A percentile compares a stretch with the other conserved stretches of the same genome.
Evolutionary conservation across 2,329 filamentous ascomycete genomes (phyloP).

Genomic region (Pseudocercospora fuligena): DNA sequence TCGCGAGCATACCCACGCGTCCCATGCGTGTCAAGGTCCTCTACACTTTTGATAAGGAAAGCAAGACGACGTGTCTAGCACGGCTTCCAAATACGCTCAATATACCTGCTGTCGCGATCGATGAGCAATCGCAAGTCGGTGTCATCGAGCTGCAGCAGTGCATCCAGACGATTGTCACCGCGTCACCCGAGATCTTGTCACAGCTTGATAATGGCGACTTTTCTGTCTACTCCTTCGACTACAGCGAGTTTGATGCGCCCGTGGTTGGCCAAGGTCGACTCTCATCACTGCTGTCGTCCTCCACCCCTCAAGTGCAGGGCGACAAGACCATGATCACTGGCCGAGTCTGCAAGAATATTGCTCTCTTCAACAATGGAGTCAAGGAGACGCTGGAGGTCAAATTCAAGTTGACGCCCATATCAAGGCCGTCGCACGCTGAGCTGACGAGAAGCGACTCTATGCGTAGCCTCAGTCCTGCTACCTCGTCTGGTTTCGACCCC

Average conservation of each 20-base stretch:
- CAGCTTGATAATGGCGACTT: slow-evolving; percentile 75
- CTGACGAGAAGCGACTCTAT: slow-evolving; percentile 64
- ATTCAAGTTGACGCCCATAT: slow-evolving; percentile 79
- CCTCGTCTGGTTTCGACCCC: slow-evolving; percentile 67
- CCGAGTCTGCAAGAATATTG: slow-evolving; percentile 84
- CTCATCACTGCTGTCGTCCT: slow-evolving; percentile 75
- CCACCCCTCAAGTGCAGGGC: slow-evolving; percentile 62
- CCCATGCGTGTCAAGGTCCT: slow-evolving; percentile 81
- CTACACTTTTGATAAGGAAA: slow-evolving; percentile 91
- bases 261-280: slow-evolving; percentile 95
- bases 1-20: slow-evolving; percentile 44
- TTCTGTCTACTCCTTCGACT: slow-evolving; percentile 96
- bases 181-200: slow-evolving; percentile 84
- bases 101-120: slow-evolving; percentile 79
- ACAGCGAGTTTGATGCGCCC: slow-evolving; percentile 90
- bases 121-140: slow-evolving; percentile 81
- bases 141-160: slow-evolving; percentile 86
- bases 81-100: slow-evolving; percentile 79
- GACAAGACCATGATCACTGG: slow-evolving; percentile 81
- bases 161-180: slow-evolving; percentile 76
- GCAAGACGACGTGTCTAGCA: slow-evolving; percentile 86
- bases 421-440: slow-evolving; percentile 65
- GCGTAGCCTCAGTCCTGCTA: slow-evolving; percentile 61
- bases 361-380: slow-evolving; percentile 79
- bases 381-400: slow-evolving; percentile 93